Base-by-base conservation (phyloP, 306 rosid species). In the Dryas drummondii region DNA sequence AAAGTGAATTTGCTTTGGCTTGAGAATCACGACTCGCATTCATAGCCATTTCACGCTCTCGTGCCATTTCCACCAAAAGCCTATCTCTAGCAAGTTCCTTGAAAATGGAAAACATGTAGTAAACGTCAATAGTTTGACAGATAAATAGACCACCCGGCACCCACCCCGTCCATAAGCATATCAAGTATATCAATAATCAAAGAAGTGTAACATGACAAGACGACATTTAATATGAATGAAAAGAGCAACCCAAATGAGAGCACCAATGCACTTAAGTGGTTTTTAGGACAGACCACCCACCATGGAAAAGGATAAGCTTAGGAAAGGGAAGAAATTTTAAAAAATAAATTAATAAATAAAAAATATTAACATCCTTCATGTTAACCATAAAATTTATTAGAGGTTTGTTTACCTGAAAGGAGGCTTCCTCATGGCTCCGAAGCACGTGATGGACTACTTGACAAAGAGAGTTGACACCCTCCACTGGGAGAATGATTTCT, bases 31-130 rank as follows among this genome's bases (percentile, higher is more conserved):
- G 72, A 15, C 82, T 76, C 48, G 87, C 87, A 27, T 76, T 83
- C 11, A n/a, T 78, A 11, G 86, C 81, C 81, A 77, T 61, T 46
- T 78, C 83, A 19, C 82, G 96, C 61, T 90, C 97, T 81, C 89
- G 82, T n/a, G 84, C 90, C 72, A 94, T 62, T 80, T 91, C 99
- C 75, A 84, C 73, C 86, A 83, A 56, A 37, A 94, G 88, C 79
- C 93, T 83, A 64, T 94, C 98, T 82, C 82, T 83, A 19, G 87
- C 86, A 67, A 90, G 80, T 82, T 94, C 97, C 99, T 94, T 84
- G 11, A 52, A 66, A 37, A 41, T 0, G 54, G 47, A 78, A 80
- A 55, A 47, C 41, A n/a, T 15, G n/a, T 63, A 58, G 15, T 32
- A 75, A 52, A 55, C 47, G 4, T 50, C 44, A 60, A 47, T 27